Conservation (phyloP, 768 basidiomycete species). For the Lactarius indigo region DNA sequence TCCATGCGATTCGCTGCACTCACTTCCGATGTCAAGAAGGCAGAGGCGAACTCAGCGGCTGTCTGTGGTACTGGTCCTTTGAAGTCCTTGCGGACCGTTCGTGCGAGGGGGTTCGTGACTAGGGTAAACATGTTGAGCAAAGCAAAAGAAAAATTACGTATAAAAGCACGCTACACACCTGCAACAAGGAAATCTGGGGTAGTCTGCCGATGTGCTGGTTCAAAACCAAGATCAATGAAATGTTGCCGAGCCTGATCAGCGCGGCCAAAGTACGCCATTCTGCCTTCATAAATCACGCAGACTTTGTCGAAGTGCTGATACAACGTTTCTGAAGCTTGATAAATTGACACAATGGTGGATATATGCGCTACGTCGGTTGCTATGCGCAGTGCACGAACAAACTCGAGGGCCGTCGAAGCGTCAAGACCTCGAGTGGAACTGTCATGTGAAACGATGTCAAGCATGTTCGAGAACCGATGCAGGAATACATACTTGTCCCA, state of each 20-base stretch:
- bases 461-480: not conserved
- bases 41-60: slow-evolving; percentile 50
- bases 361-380: slow-evolving; percentile 44
- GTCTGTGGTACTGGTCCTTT: slow-evolving; percentile 45
- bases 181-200: slow-evolving; percentile 58
- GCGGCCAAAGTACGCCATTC: slow-evolving; percentile 72
- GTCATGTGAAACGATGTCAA: not conserved
- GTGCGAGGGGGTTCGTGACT: slow-evolving; percentile 59
- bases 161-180: slow-evolving; percentile 26
- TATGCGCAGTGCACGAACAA: slow-evolving; percentile 54
- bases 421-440: slow-evolving; percentile 51
- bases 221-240: slow-evolving; percentile 66
- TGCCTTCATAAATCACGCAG: slow-evolving; percentile 70
- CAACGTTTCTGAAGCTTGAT: slow-evolving; percentile 74
- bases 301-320: slow-evolving; percentile 76
- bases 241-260: slow-evolving; percentile 62
- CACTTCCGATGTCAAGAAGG: slow-evolving; percentile 36
- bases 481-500: slow-evolving; percentile 67
- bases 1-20: slow-evolving; percentile 44
- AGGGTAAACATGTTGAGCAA: slow-evolving; percentile 17
- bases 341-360: slow-evolving; percentile 75
- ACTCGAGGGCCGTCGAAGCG: slow-evolving; percentile 57
- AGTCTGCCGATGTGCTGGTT: slow-evolving; percentile 52
- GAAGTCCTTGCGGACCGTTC: slow-evolving; percentile 45
- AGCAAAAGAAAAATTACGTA: not conserved